These are phyloP conservation scores for Annulohypoxylon maeteangense DNA, from an alignment of 495 filamentous ascomycete species.

Conservation along the genomic window DNA sequence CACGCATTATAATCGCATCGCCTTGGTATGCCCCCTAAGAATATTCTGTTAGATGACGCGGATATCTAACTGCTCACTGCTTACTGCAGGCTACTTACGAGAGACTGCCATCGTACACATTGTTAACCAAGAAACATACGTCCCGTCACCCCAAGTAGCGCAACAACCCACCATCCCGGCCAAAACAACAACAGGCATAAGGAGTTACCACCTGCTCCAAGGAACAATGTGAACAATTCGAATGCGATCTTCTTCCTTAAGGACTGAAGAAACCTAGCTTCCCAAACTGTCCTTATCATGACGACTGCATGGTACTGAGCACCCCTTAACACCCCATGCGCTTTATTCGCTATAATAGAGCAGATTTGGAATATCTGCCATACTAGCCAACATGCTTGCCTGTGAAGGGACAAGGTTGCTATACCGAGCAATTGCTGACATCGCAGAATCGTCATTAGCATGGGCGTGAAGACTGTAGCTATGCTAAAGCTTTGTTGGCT, in stretches of 20 bases:
- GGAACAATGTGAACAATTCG: slow-evolving; percentile 56
- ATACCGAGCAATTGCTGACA: slow-evolving; percentile 47
- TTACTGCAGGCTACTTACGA: slow-evolving; percentile 7
- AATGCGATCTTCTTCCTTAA: slow-evolving; percentile 56
- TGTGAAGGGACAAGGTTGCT: slow-evolving; percentile 39
- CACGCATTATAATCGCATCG: background rate
- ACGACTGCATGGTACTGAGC: slow-evolving; percentile 19
- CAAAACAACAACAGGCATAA: slow-evolving; percentile 59
- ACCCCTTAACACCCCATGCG: slow-evolving; percentile 20
- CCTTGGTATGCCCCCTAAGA: background rate
- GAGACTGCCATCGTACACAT: background rate
- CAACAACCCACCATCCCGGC: slow-evolving; percentile 60
- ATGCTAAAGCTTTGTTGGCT: slow-evolving; percentile 37
- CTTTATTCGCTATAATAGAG: slow-evolving; percentile 33
- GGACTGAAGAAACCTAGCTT: slow-evolving; percentile 41
- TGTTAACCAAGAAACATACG: background rate
- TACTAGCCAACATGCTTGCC: slow-evolving; percentile 41
- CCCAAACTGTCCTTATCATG: slow-evolving; percentile 43
- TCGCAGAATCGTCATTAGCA: slow-evolving; percentile 44
- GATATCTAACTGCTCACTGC: background rate
- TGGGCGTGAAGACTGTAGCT: slow-evolving; percentile 38
- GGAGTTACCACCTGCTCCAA: slow-evolving; percentile 53
- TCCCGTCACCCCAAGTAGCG: slow-evolving; percentile 23
- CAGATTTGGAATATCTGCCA: slow-evolving; percentile 30
- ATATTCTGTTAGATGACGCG: background rate